These are phyloP conservation scores for Pyrus communis DNA, from an alignment of 306 rosid genomes.

Conservation along the genomic window DNA sequence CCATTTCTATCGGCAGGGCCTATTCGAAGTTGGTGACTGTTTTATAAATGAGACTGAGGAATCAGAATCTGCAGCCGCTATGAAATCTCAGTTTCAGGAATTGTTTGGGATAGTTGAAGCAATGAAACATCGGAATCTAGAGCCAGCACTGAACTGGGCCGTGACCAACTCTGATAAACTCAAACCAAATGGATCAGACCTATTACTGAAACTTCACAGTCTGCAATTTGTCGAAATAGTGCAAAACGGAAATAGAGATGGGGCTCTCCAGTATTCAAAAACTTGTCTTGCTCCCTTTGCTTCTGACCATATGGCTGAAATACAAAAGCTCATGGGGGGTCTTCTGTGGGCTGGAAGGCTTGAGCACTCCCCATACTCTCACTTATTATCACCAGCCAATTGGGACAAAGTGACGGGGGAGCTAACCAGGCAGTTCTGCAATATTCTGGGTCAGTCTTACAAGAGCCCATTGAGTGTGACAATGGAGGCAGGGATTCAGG, in stretches of 20 bases:
- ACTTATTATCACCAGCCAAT: slow-evolving; percentile 47
- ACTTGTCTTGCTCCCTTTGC: slow-evolving; percentile 58
- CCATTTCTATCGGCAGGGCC: slow-evolving; percentile 78
- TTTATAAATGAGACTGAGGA: slow-evolving; percentile 53
- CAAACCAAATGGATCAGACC: slow-evolving; percentile 56
- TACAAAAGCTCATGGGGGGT: slow-evolving; percentile 75
- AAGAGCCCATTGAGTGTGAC: slow-evolving; percentile 78
- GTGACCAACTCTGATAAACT: slow-evolving; percentile 51
- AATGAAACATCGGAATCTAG: slow-evolving; percentile 52
- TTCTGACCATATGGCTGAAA: slow-evolving; percentile 42
- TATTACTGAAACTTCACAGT: slow-evolving; percentile 66
- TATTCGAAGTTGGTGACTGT: slow-evolving; percentile 75
- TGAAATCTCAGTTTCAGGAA: slow-evolving; percentile 69
- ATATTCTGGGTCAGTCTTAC: slow-evolving; percentile 66
- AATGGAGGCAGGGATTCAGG: slow-evolving; percentile 75
- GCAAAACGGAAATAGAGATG: slow-evolving; percentile 51
- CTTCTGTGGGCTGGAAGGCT: slow-evolving; percentile 81
- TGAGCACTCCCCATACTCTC: slow-evolving; percentile 62
- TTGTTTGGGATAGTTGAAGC: slow-evolving; percentile 77
- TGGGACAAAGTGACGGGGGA: slow-evolving; percentile 69
- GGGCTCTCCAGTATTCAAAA: slow-evolving; percentile 68
- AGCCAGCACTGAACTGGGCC: slow-evolving; percentile 88
- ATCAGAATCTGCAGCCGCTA: slow-evolving; percentile 46
- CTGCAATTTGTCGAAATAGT: slow-evolving; percentile 60
- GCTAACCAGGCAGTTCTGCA: slow-evolving; percentile 81